phyloP scores from a whole-genome alignment of 2,329 filamentous ascomycete species.

The Chrysoporthe puriensis region DNA sequence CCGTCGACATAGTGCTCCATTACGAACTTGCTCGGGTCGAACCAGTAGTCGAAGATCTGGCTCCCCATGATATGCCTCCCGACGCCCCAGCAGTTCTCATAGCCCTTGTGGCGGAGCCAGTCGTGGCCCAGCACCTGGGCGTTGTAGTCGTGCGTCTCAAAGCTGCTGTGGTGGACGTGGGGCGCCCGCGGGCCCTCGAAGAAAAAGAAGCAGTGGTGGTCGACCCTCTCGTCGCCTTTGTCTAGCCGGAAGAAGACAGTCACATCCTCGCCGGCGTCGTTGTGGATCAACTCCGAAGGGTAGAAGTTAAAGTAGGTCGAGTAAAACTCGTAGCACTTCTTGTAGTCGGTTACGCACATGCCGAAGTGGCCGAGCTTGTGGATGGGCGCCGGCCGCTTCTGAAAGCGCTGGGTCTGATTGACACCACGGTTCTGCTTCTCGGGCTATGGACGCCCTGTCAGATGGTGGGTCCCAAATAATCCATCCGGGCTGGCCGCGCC shows the following conservation, averaged over 20 bases:
- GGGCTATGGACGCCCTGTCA: constrained; percentile 1
- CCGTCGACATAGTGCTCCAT: constrained; percentile 74
- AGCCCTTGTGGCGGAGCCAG: constrained; percentile 66
- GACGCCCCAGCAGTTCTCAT: constrained; percentile 71
- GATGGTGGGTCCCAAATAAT: not conserved
- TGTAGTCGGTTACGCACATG: constrained; percentile 56
- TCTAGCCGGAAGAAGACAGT: constrained; percentile 52
- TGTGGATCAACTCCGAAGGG: constrained; percentile 44
- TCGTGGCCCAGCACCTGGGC: constrained; percentile 71
- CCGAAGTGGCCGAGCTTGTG: constrained; percentile 62
- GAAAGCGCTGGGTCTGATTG: constrained; percentile 54
- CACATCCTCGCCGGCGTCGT: constrained; percentile 42
- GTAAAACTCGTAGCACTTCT: constrained; percentile 54
- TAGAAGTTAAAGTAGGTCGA: constrained; percentile 53
- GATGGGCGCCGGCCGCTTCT: constrained; percentile 49
- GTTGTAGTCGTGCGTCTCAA: constrained; percentile 74
- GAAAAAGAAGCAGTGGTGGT: constrained; percentile 58
- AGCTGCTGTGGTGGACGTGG: constrained; percentile 70
- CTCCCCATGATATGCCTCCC: constrained; percentile 71
- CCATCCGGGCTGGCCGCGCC: too few relatives aligned
- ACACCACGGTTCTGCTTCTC: constrained; percentile 42
- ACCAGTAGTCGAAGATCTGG: constrained; percentile 77
- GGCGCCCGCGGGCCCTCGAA: constrained; percentile 46
- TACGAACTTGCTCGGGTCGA: constrained; percentile 65
- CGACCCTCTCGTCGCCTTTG: constrained; percentile 48